Percentiles rank a stretch among this genome's conserved stretches.
Evolutionary conservation across 805 yeast genomes (phyloP).

Genomic region (Lipomyces sp.): DNA sequence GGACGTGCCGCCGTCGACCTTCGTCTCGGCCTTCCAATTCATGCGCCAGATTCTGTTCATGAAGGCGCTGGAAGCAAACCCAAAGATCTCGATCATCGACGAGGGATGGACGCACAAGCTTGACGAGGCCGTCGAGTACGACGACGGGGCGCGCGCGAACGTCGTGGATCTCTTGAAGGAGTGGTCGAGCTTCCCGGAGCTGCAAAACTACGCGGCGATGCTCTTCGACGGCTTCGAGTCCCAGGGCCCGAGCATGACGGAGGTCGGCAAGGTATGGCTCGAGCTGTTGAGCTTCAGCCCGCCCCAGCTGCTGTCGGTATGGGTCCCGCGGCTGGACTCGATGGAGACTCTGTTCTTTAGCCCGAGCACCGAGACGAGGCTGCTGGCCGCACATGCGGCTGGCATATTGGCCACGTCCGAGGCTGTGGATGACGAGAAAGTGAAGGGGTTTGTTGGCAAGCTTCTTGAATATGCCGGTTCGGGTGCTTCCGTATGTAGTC

Average conservation of each 20-base stretch:
- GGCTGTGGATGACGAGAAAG: background rate
- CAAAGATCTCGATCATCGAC: constrained; percentile 61
- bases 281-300: constrained; percentile 35
- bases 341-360: constrained; percentile 11
- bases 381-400: constrained; percentile 44
- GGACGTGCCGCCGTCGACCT: constrained; percentile 17
- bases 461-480: background rate
- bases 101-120: constrained; percentile 70
- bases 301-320: constrained; percentile 23
- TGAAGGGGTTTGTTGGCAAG: background rate
- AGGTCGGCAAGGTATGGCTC: constrained; percentile 31
- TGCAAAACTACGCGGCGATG: constrained; percentile 2
- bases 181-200: constrained; percentile 1
- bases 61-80: constrained; percentile 53
- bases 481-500: background rate
- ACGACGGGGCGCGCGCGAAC: constrained; percentile 46
- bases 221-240: constrained; percentile 10
- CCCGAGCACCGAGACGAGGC: constrained; percentile 21
- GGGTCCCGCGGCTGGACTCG: constrained; percentile 19
- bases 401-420: constrained; percentile 38
- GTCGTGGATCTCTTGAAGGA: constrained; percentile 1
- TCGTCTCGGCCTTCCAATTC: constrained; percentile 48
- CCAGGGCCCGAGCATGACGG: constrained; percentile 11
- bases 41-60: constrained; percentile 59
- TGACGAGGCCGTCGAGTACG: constrained; percentile 65